Conservation (phyloP, 1,284 basidiomycete species). For the Cryptococcus sp. region DNA sequence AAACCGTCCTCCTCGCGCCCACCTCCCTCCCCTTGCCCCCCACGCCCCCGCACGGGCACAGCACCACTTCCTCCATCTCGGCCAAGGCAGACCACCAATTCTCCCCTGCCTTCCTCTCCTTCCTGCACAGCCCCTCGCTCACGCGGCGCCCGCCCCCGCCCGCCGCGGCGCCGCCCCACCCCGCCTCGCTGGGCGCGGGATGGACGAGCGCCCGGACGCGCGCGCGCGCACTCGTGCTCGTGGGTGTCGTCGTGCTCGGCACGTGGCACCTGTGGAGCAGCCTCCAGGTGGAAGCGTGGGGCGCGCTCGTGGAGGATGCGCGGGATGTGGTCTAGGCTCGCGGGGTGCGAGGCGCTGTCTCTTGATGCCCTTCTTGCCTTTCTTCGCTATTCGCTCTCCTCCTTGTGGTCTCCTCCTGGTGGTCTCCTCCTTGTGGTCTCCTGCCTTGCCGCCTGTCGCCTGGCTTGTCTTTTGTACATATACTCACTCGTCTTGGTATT, state of each 20-base stretch:
- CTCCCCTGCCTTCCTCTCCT: constrained; percentile 11
- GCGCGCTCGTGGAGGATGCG: constrained; percentile 11
- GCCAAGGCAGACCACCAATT: constrained; percentile 3
- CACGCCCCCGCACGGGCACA: background rate
- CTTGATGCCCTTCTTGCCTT: background rate
- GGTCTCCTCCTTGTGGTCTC: background rate
- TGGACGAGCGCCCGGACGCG: constrained; percentile 6
- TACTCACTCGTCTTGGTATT: no score
- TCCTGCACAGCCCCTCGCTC: background rate
- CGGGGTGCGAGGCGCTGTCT: no score
- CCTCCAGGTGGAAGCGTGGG: background rate
- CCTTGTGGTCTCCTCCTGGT: background rate
- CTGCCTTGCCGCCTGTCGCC: no score
- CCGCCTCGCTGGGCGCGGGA: background rate
- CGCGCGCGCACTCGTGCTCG: constrained; percentile 8
- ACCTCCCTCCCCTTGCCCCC: constrained; percentile 14
- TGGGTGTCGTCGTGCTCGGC: constrained; percentile 13
- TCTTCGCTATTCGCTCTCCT: background rate
- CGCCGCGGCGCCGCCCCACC: background rate
- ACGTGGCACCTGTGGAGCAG: constrained; percentile 18
- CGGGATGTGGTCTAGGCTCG: constrained; percentile 5
- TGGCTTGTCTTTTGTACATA: no score
- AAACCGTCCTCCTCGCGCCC: constrained; percentile 26
- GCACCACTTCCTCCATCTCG: background rate
- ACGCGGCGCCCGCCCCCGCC: background rate